These are phyloP conservation scores for Castanea mollissima DNA, from an alignment of 306 rosid species.

Conservation along the genomic window DNA sequence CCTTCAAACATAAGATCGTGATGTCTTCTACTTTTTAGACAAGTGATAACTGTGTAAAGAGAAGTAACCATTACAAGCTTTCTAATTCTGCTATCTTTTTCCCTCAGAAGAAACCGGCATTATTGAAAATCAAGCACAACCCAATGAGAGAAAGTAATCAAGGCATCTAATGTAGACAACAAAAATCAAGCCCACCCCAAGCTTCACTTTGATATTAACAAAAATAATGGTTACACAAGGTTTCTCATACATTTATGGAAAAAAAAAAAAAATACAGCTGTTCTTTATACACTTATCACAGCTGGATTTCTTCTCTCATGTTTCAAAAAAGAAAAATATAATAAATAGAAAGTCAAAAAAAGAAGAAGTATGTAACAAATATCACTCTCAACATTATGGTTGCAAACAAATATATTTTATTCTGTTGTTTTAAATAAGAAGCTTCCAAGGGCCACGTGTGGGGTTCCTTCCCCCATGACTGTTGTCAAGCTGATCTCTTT, in stretches of 20 bases:
- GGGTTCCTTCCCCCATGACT: slow-evolving; percentile 84
- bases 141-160: not conserved
- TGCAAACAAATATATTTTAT: slow-evolving; percentile 25
- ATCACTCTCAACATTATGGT: slow-evolving; percentile 28
- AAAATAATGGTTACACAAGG: slow-evolving; percentile 52
- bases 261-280: slow-evolving; percentile 21
- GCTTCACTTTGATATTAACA: slow-evolving; percentile 45
- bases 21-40: not conserved
- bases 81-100: not conserved
- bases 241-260: slow-evolving; percentile 37
- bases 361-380: slow-evolving; percentile 41
- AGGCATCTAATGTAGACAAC: not conserved
- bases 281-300: slow-evolving; percentile 77
- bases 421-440: slow-evolving; percentile 54
- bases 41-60: not conserved
- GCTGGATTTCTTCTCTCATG: slow-evolving; percentile 43
- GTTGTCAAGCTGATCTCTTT: slow-evolving; percentile 83
- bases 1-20: not conserved
- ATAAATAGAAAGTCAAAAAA: not conserved
- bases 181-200: slow-evolving; percentile 43
- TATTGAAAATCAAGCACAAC: not conserved
- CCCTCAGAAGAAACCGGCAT: not conserved
- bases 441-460: slow-evolving; percentile 73
- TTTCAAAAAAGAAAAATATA: slow-evolving; percentile 18
- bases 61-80: not conserved